A percentile compares a stretch with the other conserved stretches of the same genome.
Conservation (phyloP, 2,329 filamentous ascomycete species). For the Corynespora cassiicola region DNA sequence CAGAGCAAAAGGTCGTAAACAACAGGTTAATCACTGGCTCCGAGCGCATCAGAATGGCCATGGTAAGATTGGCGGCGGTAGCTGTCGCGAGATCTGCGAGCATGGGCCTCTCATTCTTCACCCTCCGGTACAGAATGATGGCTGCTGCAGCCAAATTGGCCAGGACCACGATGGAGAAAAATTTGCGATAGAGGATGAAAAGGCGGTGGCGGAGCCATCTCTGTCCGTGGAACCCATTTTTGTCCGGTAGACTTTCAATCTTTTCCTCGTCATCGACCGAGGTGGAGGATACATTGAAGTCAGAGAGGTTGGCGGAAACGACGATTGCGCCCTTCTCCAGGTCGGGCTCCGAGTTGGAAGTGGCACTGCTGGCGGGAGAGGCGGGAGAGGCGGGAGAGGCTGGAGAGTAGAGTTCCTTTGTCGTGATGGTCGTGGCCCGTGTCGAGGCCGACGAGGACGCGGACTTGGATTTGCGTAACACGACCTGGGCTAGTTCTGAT, state of each 20-base stretch:
- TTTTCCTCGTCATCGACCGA: slow-evolving; percentile 24
- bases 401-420: slow-evolving; percentile 15
- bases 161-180: slow-evolving; percentile 36
- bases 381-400: not conserved
- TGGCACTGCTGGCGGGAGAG: too few species aligned
- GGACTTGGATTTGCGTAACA: slow-evolving; percentile 3
- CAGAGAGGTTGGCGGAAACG: slow-evolving; percentile 15
- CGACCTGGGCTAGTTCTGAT: slow-evolving; percentile 47
- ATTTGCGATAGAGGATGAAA: slow-evolving; percentile 39
- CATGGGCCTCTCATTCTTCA: slow-evolving; percentile 25
- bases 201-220: slow-evolving; percentile 40
- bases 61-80: slow-evolving; percentile 44
- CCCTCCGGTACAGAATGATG: slow-evolving; percentile 29
- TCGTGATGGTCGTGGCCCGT: slow-evolving; percentile 8
- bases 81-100: slow-evolving; percentile 42
- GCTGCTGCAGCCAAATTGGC: slow-evolving; percentile 34
- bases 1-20: slow-evolving; percentile 43
- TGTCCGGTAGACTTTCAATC: slow-evolving; percentile 24
- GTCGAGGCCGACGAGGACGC: slow-evolving; percentile 1
- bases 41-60: slow-evolving; percentile 42
- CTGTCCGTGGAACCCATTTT: slow-evolving; percentile 32
- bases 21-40: slow-evolving; percentile 46
- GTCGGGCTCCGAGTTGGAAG: not conserved
- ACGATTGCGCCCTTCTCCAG: slow-evolving; percentile 7
- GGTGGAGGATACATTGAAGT: slow-evolving; percentile 15